Conservation (phyloP, 768 basidiomycete species). For the Calocybe indica region DNA sequence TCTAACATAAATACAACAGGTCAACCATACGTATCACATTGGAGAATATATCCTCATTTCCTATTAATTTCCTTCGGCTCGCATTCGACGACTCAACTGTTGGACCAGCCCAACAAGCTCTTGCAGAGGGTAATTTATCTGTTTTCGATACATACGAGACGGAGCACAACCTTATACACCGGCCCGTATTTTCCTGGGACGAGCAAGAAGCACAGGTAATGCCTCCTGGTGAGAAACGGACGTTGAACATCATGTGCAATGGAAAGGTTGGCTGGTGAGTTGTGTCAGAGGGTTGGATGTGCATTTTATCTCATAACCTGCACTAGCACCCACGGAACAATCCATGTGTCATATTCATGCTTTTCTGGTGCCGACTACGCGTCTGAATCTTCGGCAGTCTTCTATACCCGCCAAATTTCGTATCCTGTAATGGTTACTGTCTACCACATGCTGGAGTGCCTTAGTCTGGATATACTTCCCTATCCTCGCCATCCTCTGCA, state of each 20-base stretch:
- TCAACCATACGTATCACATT: conserved; percentile 80
- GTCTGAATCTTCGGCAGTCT: conserved; percentile 39
- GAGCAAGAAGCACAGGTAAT: conserved; percentile 45
- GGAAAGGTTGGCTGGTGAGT: conserved; percentile 93
- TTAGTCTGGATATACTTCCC: conserved; percentile 75
- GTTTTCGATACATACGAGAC: conserved; percentile 89
- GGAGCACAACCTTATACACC: conserved; percentile 71
- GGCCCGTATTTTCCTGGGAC: conserved; percentile 79
- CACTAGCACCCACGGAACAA: conserved; percentile 66
- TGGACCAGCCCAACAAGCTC: conserved; percentile 62
- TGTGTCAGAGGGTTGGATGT: neutral
- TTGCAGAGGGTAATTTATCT: conserved; percentile 75
- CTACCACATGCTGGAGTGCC: conserved; percentile 90
- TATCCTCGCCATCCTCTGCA: conserved; percentile 31
- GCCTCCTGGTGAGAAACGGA: conserved; percentile 63
- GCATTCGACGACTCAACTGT: conserved; percentile 91
- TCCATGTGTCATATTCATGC: conserved; percentile 77
- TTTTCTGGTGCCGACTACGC: conserved; percentile 42
- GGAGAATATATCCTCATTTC: conserved; percentile 81
- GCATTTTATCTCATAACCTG: conserved; percentile 9
- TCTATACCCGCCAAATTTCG: conserved; percentile 82
- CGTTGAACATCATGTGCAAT: conserved; percentile 65
- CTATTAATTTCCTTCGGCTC: conserved; percentile 81
- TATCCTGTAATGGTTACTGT: conserved; percentile 92
- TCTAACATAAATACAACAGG: conserved; percentile 32